Evolutionary conservation across 805 yeast species (phyloP).

Genomic region (Monosporozyma yasuniensis): DNA sequence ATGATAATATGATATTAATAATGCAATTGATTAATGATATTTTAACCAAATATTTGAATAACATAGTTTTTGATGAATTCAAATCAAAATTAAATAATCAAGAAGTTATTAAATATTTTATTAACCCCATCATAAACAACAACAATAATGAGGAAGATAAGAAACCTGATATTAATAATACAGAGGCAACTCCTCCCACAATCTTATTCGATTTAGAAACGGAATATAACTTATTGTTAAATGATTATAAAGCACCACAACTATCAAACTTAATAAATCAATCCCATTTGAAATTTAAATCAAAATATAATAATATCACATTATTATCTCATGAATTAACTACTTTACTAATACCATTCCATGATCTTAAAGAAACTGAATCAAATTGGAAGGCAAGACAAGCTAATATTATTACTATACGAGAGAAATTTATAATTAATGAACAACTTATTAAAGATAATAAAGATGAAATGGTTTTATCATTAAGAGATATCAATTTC

Average conservation of each 20-base stretch:
- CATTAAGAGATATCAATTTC: slow-evolving; percentile 33
- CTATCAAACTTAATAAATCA: slow-evolving; percentile 4
- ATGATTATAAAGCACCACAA: slow-evolving; percentile 12
- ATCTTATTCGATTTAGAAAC: slow-evolving; percentile 13
- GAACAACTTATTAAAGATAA: slow-evolving; percentile 41
- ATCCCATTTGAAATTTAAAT: slow-evolving; percentile 1
- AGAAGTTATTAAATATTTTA: not conserved
- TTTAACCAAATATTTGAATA: slow-evolving; percentile 15
- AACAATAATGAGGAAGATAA: not conserved
- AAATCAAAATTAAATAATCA: not conserved
- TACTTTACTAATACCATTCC: slow-evolving; percentile 36
- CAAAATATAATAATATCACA: slow-evolving; percentile 6
- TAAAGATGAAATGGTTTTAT: slow-evolving; percentile 31
- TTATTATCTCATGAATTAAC: slow-evolving; percentile 24
- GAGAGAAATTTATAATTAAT: slow-evolving; percentile 43
- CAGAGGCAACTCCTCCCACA: no score
- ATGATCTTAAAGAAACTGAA: slow-evolving; percentile 70
- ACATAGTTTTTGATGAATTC: slow-evolving; percentile 1
- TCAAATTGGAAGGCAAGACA: slow-evolving; percentile 78
- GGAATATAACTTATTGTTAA: slow-evolving; percentile 16
- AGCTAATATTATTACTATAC: slow-evolving; percentile 43
- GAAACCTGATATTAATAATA: no score
- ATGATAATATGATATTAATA: slow-evolving; percentile 14
- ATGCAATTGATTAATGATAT: slow-evolving; percentile 23
- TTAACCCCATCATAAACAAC: not conserved